Percentiles rank a stretch among this genome's conserved stretches.
Evolutionary conservation across 2,329 filamentous ascomycete genomes (phyloP).

Genomic region (Aspergillus floridensis): DNA sequence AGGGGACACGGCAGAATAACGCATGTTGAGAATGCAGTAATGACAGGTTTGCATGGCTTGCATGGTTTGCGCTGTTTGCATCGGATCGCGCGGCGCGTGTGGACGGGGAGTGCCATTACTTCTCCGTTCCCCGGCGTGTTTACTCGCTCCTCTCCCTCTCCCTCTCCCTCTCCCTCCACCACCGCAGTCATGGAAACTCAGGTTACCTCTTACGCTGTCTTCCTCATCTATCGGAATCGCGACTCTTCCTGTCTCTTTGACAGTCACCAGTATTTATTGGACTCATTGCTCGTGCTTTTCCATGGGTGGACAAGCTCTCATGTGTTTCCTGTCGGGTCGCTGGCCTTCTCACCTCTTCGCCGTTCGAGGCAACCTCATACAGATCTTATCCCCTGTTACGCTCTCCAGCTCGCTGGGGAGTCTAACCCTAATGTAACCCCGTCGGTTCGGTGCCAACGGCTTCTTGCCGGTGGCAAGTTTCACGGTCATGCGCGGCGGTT

Average conservation of each 20-base stretch:
- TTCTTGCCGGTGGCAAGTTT: constrained; percentile 40
- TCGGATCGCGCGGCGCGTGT: background rate
- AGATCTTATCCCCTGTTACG: constrained; percentile 68
- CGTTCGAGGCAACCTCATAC: constrained; percentile 48
- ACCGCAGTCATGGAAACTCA: constrained; percentile 3
- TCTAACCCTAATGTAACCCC: constrained; percentile 83
- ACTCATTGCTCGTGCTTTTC: background rate
- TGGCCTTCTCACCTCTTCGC: constrained; percentile 40
- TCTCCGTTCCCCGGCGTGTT: background rate
- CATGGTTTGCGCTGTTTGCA: background rate
- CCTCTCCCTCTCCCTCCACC: background rate
- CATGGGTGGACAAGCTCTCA: background rate
- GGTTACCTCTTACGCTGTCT: constrained; percentile 7
- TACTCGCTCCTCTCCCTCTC: background rate
- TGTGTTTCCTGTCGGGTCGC: constrained; percentile 7
- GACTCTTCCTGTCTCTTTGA: background rate
- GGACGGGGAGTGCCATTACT: background rate
- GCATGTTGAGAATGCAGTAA: too few species aligned
- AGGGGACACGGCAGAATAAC: too few species aligned
- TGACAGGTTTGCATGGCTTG: background rate
- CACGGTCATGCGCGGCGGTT: constrained; percentile 66
- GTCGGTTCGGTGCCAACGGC: constrained; percentile 64
- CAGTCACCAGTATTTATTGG: background rate
- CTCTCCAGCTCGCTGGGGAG: constrained; percentile 72
- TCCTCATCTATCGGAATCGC: constrained; percentile 1